Evolutionary conservation across 1,284 basidiomycete species (phyloP).

Genomic region (Fistulina hepatica): DNA sequence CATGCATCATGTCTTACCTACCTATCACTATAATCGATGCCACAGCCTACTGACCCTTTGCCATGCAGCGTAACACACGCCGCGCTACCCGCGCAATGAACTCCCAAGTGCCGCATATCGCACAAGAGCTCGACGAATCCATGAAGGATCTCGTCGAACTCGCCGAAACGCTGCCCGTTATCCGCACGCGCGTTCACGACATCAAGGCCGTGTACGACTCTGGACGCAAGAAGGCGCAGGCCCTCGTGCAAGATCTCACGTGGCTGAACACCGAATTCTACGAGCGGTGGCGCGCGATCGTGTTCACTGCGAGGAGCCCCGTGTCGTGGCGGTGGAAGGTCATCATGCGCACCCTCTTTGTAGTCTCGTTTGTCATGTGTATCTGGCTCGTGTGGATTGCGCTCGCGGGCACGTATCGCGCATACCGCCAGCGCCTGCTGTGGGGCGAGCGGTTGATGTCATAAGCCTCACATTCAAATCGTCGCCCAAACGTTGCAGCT

Average conservation of each 20-base stretch:
- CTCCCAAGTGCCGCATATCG: slow-evolving; percentile 49
- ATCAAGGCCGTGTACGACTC: slow-evolving; percentile 55
- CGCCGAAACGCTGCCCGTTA: slow-evolving; percentile 43
- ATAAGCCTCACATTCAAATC: slow-evolving; percentile 20
- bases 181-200: slow-evolving; percentile 45
- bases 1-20: no score
- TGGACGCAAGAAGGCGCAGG: slow-evolving; percentile 54
- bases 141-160: slow-evolving; percentile 39
- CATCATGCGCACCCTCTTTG: slow-evolving; percentile 47
- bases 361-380: slow-evolving; percentile 41
- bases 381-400: slow-evolving; percentile 51
- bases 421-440: slow-evolving; percentile 58
- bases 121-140: slow-evolving; percentile 45
- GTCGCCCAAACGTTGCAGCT: not conserved
- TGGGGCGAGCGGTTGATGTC: slow-evolving; percentile 70
- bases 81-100: slow-evolving; percentile 45
- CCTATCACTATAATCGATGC: not conserved
- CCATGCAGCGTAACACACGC: slow-evolving; percentile 48
- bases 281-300: slow-evolving; percentile 55
- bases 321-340: slow-evolving; percentile 57
- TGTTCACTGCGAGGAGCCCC: slow-evolving; percentile 58
- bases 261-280: slow-evolving; percentile 70
- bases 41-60: no score
- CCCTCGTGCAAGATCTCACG: slow-evolving; percentile 45
- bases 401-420: slow-evolving; percentile 51